These are phyloP conservation scores for Sordariomycetes sp. DNA, from an alignment of 2,329 filamentous ascomycete species.

Conservation along the genomic window DNA sequence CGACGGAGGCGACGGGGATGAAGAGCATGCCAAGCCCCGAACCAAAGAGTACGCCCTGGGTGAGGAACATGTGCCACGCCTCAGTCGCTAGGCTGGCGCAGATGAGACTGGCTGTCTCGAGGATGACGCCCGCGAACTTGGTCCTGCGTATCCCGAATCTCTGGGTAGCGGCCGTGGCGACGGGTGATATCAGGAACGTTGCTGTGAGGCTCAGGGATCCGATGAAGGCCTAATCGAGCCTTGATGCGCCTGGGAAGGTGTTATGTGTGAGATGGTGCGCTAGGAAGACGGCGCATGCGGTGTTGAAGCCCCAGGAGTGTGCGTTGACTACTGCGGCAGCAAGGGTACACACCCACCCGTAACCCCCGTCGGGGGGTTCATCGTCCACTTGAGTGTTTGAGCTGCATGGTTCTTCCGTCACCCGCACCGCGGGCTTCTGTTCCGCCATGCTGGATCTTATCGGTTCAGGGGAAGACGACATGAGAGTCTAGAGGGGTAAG, in stretches of 20 bases:
- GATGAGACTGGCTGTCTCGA: slow-evolving; percentile 53
- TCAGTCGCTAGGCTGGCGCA: slow-evolving; percentile 54
- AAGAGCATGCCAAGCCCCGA: slow-evolving; percentile 67
- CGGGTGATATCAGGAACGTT: slow-evolving; percentile 54
- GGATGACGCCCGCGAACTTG: slow-evolving; percentile 48
- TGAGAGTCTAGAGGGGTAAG: too few species aligned
- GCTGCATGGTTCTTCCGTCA: too few species aligned
- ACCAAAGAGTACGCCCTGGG: slow-evolving; percentile 66
- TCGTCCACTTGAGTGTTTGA: too few species aligned
- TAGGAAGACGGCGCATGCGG: slow-evolving; percentile 34
- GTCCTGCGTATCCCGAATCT: slow-evolving; percentile 49
- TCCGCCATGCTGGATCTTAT: too few species aligned
- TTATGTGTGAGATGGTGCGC: slow-evolving; percentile 43
- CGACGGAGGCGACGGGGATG: slow-evolving; percentile 51
- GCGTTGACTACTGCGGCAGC: slow-evolving; percentile 40
- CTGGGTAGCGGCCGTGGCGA: slow-evolving; percentile 49
- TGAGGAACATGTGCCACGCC: slow-evolving; percentile 66
- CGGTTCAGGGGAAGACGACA: too few species aligned
- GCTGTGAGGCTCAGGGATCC: slow-evolving; percentile 28
- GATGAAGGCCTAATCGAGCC: slow-evolving; percentile 64
- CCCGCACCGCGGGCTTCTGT: too few species aligned
- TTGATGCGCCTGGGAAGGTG: slow-evolving; percentile 47
- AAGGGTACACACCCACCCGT: slow-evolving; percentile 30
- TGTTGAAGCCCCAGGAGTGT: slow-evolving; percentile 65
- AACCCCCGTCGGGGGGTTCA: slow-evolving; percentile 40